Percentiles rank a stretch among this genome's conserved stretches.
phyloP scores from a whole-genome alignment of 441 rosid genomes.

The Biscutella auriculata region DNA sequence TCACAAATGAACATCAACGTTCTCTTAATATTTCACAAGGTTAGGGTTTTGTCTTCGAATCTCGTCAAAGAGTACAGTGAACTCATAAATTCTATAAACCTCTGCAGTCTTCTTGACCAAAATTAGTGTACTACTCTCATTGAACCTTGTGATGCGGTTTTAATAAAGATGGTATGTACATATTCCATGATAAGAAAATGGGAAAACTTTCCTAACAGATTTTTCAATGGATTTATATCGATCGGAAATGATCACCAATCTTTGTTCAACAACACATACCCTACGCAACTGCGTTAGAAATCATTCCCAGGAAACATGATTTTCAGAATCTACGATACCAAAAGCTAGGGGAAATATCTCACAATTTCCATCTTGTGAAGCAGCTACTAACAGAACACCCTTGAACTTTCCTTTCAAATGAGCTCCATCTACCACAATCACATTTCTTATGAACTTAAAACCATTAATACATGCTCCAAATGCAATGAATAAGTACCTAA shows the following conservation, averaged over 20 bases:
- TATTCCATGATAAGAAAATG: not conserved
- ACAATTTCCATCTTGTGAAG: slow-evolving; percentile 11
- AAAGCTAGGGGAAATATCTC: slow-evolving; percentile 45
- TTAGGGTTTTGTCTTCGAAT: not conserved
- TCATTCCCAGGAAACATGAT: slow-evolving; percentile 45
- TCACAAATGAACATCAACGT: not conserved
- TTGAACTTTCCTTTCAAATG: not conserved
- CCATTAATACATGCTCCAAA: not conserved
- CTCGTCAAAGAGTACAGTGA: no score
- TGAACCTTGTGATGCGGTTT: no score
- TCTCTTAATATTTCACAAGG: not conserved
- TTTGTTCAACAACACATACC: not conserved
- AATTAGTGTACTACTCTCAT: no score
- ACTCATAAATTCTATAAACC: no score
- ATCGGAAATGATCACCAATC: not conserved
- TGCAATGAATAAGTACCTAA: not conserved
- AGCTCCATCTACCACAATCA: not conserved
- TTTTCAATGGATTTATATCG: no score
- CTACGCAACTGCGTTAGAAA: slow-evolving; percentile 44
- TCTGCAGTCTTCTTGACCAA: no score
- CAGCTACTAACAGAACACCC: not conserved
- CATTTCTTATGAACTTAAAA: not conserved
- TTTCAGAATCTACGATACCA: slow-evolving; percentile 45
- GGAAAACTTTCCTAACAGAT: not conserved
- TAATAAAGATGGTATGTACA: no score